Conservation (phyloP, 2,329 filamentous ascomycete species). For the Didymella pomorum region DNA sequence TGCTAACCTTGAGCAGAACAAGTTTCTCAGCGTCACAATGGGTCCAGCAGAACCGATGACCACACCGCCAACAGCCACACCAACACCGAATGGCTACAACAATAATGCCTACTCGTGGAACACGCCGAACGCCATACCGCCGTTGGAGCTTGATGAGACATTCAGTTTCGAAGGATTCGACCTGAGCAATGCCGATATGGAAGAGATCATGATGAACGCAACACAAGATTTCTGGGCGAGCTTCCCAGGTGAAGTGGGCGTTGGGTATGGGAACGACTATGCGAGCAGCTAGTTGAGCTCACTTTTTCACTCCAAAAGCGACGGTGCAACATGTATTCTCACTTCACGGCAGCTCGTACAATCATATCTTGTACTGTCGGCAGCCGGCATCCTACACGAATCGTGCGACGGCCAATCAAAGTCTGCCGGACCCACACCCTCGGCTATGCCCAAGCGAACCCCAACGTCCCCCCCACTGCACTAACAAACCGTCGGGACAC, state of each 20-base stretch:
- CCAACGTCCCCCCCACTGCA: slow-evolving; percentile 17
- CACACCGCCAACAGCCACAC: slow-evolving; percentile 33
- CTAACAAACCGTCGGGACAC: slow-evolving; percentile 1
- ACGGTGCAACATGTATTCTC: not conserved
- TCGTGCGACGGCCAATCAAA: slow-evolving; percentile 5
- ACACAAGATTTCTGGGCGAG: slow-evolving; percentile 53
- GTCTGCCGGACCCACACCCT: slow-evolving; percentile 5
- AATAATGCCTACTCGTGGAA: slow-evolving; percentile 32
- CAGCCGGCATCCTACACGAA: slow-evolving; percentile 1
- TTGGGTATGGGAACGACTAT: slow-evolving; percentile 32
- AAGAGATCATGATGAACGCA: slow-evolving; percentile 50
- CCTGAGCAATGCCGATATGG: slow-evolving; percentile 46
- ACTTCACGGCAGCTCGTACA: not conserved
- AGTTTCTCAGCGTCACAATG: slow-evolving; percentile 15
- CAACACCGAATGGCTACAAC: slow-evolving; percentile 37
- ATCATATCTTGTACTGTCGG: slow-evolving; percentile 3
- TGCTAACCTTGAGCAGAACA: slow-evolving; percentile 8
- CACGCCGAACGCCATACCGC: slow-evolving; percentile 32
- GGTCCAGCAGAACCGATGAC: slow-evolving; percentile 10
- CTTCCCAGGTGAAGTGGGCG: slow-evolving; percentile 51
- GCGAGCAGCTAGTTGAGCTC: not conserved
- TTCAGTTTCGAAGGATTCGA: slow-evolving; percentile 46
- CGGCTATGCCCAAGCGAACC: slow-evolving; percentile 8
- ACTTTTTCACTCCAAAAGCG: not conserved
- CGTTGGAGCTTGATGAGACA: slow-evolving; percentile 44